A percentile compares a stretch with the other conserved stretches of the same genome.
These are phyloP conservation scores for Tetracladium setigerum DNA, from an alignment of 495 filamentous ascomycete species.

Conservation along the genomic window DNA sequence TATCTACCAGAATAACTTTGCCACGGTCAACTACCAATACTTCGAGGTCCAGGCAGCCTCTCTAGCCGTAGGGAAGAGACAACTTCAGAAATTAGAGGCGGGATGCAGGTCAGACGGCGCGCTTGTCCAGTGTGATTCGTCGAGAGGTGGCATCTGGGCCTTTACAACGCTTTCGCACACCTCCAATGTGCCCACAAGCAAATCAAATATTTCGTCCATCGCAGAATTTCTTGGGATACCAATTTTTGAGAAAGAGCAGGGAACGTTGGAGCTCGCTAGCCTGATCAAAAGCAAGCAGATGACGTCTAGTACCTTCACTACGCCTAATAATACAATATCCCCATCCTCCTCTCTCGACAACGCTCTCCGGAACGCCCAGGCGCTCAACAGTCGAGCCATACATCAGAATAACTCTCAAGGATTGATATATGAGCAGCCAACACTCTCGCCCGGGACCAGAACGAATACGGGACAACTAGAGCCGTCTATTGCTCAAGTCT, in stretches of 20 bases:
- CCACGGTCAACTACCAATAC: conserved; percentile 21
- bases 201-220: conserved; percentile 1
- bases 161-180: conserved; percentile 35
- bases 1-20: conserved; percentile 16
- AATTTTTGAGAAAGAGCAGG: conserved; percentile 34
- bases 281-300: conserved; percentile 33
- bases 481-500: not conserved
- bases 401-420: conserved; percentile 6
- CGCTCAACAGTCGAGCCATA: conserved; percentile 16
- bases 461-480: not conserved
- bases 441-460: conserved; percentile 12
- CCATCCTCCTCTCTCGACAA: conserved; percentile 35
- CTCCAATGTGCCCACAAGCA: conserved; percentile 3
- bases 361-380: conserved; percentile 27
- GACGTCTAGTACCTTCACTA: conserved; percentile 23
- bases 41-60: conserved; percentile 12
- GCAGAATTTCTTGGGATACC: conserved; percentile 33
- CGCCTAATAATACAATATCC: conserved; percentile 41
- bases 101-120: conserved; percentile 40
- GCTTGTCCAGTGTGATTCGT: conserved; percentile 40
- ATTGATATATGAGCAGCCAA: conserved; percentile 8
- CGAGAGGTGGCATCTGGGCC: conserved; percentile 41
- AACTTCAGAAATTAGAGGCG: conserved; percentile 31
- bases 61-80: conserved; percentile 2
- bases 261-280: conserved; percentile 35